Percentiles rank a stretch among this genome's conserved stretches.
Evolutionary conservation across 495 filamentous ascomycete species (phyloP).

Genomic region (Podospora fimiseda): DNA sequence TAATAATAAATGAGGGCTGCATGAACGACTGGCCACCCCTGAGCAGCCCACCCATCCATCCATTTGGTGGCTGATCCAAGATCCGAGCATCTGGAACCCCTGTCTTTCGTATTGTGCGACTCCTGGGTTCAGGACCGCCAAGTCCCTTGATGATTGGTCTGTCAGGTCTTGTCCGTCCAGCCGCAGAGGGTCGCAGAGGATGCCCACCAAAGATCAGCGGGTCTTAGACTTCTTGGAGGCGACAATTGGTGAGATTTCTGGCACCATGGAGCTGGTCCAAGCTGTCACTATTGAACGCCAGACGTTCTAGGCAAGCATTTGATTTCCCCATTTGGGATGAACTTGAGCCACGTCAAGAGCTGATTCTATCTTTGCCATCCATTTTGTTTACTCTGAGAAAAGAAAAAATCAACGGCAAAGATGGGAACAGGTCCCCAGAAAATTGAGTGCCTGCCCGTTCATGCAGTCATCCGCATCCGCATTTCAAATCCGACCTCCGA

Average conservation of each 20-base stretch:
- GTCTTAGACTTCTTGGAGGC: not conserved
- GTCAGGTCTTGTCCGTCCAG: no score
- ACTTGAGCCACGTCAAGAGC: not conserved
- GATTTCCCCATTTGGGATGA: not conserved
- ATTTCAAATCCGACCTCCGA: no score
- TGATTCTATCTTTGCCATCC: not conserved
- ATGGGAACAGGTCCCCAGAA: not conserved
- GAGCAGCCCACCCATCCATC: not conserved
- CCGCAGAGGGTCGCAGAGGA: not conserved
- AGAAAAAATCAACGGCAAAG: not conserved
- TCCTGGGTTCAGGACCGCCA: not conserved
- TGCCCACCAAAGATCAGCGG: not conserved
- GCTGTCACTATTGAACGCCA: conserved; percentile 7
- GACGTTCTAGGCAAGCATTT: not conserved
- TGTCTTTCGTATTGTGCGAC: not conserved
- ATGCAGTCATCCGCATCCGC: not conserved
- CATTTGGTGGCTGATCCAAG: not conserved
- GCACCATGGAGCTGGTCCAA: not conserved
- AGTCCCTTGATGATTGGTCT: not conserved
- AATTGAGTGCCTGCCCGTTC: not conserved
- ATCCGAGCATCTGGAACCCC: not conserved
- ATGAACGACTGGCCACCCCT: not conserved
- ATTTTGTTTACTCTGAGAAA: not conserved
- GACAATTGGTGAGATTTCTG: not conserved
- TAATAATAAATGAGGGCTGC: not conserved